Conservation (phyloP, 2,329 filamentous ascomycete genomes). For the Penicillium sp. region DNA sequence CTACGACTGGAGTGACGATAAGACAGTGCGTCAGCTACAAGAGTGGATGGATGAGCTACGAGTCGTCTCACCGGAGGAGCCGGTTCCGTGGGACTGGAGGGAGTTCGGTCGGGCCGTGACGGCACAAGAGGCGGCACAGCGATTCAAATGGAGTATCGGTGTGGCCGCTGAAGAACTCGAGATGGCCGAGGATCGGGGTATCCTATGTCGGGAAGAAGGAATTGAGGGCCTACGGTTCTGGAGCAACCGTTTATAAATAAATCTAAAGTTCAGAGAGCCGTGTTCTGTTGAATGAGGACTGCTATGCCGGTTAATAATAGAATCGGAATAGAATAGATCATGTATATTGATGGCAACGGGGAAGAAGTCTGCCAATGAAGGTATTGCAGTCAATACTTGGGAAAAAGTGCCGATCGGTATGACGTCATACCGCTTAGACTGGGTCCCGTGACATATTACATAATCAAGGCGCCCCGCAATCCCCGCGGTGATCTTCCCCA, state of each 20-base stretch:
- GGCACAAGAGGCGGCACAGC: slow-evolving; percentile 79
- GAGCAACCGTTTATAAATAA: slow-evolving; percentile 60
- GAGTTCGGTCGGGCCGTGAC: slow-evolving; percentile 79
- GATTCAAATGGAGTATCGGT: slow-evolving; percentile 94
- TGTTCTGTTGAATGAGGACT: neutral
- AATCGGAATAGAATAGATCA: neutral
- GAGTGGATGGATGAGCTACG: slow-evolving; percentile 73
- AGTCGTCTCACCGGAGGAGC: slow-evolving; percentile 57
- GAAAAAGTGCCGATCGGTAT: neutral
- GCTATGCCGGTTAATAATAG: neutral
- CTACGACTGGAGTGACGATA: slow-evolving; percentile 81
- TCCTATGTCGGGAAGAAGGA: slow-evolving; percentile 82
- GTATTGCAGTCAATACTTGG: too few species aligned
- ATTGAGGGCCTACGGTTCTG: slow-evolving; percentile 90
- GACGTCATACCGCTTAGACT: too few species aligned
- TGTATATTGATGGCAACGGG: neutral
- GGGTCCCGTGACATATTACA: too few species aligned
- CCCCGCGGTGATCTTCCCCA: too few species aligned
- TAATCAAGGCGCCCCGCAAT: too few species aligned
- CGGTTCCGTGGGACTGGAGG: slow-evolving; percentile 69
- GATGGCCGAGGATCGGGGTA: slow-evolving; percentile 90
- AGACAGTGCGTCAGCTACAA: slow-evolving; percentile 71
- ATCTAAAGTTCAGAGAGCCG: neutral
- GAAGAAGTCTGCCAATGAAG: too few species aligned
- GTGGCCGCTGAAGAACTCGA: slow-evolving; percentile 93